Percentiles rank a stretch among this genome's conserved stretches.
Conservation (phyloP, 164 flowering plant species). For the Aristolochia contorta region DNA sequence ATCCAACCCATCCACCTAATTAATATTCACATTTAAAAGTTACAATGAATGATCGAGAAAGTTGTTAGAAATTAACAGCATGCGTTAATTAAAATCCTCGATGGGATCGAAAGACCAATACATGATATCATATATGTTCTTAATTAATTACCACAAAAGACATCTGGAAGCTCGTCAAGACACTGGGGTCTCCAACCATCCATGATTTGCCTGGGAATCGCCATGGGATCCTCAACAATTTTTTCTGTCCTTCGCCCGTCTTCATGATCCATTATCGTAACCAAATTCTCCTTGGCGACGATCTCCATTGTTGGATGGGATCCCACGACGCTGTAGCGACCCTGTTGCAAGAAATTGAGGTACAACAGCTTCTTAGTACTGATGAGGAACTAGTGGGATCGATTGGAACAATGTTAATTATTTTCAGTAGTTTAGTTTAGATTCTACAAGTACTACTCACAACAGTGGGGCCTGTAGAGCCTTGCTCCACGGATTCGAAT, state of each 20-base stretch:
- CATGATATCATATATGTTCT: too few species aligned
- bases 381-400: too few species aligned
- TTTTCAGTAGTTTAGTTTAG: too few species aligned
- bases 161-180: constrained; percentile 61
- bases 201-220: constrained; percentile 46
- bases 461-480: constrained; percentile 27
- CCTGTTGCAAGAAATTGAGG: constrained; percentile 29
- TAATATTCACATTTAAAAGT: constrained; percentile 10
- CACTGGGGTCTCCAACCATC: constrained; percentile 63
- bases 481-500: constrained; percentile 68
- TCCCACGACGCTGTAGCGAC: constrained; percentile 73
- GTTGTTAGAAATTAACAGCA: too few species aligned
- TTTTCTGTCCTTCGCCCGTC: constrained; percentile 40
- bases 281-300: constrained; percentile 58
- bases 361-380: too few species aligned
- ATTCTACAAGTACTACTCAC: constrained; percentile 29
- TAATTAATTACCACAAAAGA: constrained; percentile 82
- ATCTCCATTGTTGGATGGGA: constrained; percentile 71
- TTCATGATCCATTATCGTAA: constrained; percentile 57
- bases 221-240: constrained; percentile 64
- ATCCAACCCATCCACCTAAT: constrained; percentile 99
- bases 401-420: too few species aligned
- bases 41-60: neutral
- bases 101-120: too few species aligned
- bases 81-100: too few species aligned